Evolutionary conservation across 2,329 filamentous ascomycete genomes (phyloP).

Genomic region (Pseudocercospora macadamiae): DNA sequence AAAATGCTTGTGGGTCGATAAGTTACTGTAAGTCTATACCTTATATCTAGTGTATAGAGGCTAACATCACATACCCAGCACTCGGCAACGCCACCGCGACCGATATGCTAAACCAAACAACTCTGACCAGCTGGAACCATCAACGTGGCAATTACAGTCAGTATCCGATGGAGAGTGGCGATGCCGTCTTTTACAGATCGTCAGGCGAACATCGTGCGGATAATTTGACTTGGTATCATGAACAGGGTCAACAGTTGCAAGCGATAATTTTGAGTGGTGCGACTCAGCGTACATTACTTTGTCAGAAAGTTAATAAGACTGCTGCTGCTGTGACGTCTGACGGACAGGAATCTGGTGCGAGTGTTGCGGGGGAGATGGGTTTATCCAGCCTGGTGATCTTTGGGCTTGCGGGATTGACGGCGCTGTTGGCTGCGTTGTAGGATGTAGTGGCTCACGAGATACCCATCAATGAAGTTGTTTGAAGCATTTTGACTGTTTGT

Average conservation of each 20-base stretch:
- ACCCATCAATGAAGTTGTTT: neutral
- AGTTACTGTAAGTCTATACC: neutral
- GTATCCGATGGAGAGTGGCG: slow-evolving; percentile 6
- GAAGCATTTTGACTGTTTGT: neutral
- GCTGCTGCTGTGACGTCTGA: neutral
- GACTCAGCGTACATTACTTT: slow-evolving; percentile 2
- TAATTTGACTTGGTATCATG: slow-evolving; percentile 4
- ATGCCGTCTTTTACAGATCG: neutral
- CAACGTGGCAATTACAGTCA: neutral
- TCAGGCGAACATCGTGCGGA: slow-evolving; percentile 8
- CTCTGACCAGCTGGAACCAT: too few relatives aligned
- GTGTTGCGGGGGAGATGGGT: neutral
- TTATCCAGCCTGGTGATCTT: neutral
- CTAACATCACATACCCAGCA: neutral
- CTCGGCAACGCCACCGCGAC: neutral
- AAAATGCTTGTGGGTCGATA: neutral
- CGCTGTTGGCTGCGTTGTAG: neutral
- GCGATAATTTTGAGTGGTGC: slow-evolving; percentile 1
- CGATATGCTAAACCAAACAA: neutral
- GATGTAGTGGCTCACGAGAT: neutral
- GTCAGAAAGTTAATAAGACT: slow-evolving; percentile 12
- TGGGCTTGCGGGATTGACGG: neutral
- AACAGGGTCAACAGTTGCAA: neutral
- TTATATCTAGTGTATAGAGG: neutral
- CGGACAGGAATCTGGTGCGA: neutral